These are phyloP conservation scores for Aspergillus indologenus DNA, from an alignment of 495 filamentous ascomycete species.

Conservation along the genomic window DNA sequence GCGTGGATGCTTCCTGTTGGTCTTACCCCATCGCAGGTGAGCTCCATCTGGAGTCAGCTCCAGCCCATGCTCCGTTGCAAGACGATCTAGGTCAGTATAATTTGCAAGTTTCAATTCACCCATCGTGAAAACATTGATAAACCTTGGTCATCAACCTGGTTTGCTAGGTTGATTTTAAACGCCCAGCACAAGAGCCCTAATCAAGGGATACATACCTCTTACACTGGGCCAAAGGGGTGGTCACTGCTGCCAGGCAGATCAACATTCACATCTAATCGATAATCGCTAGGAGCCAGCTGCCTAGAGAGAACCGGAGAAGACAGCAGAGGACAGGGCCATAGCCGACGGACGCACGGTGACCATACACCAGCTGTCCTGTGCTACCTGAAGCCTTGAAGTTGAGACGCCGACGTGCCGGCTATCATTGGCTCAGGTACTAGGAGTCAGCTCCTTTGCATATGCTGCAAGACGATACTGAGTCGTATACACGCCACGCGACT, in stretches of 20 bases:
- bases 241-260: not conserved
- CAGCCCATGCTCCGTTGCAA: constrained; percentile 12
- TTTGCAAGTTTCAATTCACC: not conserved
- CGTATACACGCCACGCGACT: not conserved
- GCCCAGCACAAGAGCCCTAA: not conserved
- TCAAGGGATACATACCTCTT: not conserved
- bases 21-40: constrained; percentile 18
- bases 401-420: not conserved
- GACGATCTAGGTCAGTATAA: not conserved
- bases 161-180: not conserved
- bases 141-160: not conserved
- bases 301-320: not conserved
- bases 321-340: not conserved
- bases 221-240: not conserved
- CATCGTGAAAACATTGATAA: not conserved
- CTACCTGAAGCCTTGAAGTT: not conserved
- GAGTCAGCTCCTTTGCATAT: not conserved
- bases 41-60: constrained; percentile 17
- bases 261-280: not conserved
- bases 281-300: not conserved
- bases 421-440: not conserved
- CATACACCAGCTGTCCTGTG: not conserved
- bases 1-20: constrained; percentile 23
- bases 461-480: not conserved
- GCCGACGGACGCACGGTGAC: not conserved